Evolutionary conservation across 108 stramenopile species (phyloP).

Genomic region (Cafeteria roenbergensis): DNA sequence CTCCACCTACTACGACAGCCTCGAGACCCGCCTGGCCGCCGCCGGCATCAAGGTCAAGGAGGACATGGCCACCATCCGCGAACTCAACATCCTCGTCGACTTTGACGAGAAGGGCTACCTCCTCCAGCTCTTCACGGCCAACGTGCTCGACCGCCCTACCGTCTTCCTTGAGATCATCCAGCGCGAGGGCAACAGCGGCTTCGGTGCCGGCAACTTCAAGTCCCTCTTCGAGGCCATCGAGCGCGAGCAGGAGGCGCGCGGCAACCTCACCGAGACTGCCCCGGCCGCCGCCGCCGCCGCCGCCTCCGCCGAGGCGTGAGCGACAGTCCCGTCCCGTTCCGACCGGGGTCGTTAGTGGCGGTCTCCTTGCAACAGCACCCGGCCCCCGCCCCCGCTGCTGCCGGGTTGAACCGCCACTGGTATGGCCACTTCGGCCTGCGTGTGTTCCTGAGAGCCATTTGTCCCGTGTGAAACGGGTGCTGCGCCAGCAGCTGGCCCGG

Average conservation of each 20-base stretch:
- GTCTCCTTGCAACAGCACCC: too few relatives aligned
- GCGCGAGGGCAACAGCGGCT: slow-evolving; percentile 8
- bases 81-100: slow-evolving; percentile 9
- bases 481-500: too few relatives aligned
- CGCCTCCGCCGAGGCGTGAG: too few relatives aligned
- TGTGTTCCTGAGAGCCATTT: too few relatives aligned
- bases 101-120: slow-evolving; percentile 12
- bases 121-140: slow-evolving; percentile 4
- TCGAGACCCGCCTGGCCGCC: background rate
- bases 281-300: too few relatives aligned
- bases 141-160: slow-evolving; percentile 3
- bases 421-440: too few relatives aligned
- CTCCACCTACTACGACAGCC: background rate
- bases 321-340: too few relatives aligned
- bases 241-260: background rate
- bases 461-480: too few relatives aligned
- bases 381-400: too few relatives aligned
- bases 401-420: too few relatives aligned
- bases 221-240: slow-evolving; percentile 11
- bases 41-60: slow-evolving; percentile 10
- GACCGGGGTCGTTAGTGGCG: too few relatives aligned
- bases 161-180: slow-evolving; percentile 13
- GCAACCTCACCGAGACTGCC: slow-evolving; percentile 12
- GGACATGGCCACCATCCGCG: background rate
- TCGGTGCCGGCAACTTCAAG: slow-evolving; percentile 15